Percentiles rank a stretch among this genome's conserved stretches.
Conservation (phyloP, 805 yeast genomes). For the Candida odintsovae region DNA sequence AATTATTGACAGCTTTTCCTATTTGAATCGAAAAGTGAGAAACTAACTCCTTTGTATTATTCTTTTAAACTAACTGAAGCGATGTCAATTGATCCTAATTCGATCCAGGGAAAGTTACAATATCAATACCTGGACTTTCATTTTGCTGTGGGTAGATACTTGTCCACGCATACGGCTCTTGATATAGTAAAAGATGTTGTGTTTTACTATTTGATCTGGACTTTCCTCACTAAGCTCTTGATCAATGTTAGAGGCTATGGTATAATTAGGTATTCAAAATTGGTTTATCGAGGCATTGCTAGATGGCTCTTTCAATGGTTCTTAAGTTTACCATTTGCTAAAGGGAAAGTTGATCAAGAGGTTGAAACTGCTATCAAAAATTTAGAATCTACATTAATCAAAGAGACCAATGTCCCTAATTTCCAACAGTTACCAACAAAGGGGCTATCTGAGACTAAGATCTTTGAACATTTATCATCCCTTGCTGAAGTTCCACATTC, state of each 20-base stretch:
- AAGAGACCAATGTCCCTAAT: constrained; percentile 38
- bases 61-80: too few species aligned
- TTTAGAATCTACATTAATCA: constrained; percentile 55
- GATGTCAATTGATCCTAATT: background rate
- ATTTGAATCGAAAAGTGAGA: too few species aligned
- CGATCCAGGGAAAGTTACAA: background rate
- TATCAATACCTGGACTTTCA: background rate
- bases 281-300: constrained; percentile 1
- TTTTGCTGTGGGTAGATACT: background rate
- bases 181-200: background rate
- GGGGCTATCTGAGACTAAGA: constrained; percentile 47
- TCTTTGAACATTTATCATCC: constrained; percentile 46
- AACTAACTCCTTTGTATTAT: too few species aligned
- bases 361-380: constrained; percentile 39
- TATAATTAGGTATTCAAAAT: background rate
- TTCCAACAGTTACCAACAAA: constrained; percentile 48
- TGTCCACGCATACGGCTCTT: background rate
- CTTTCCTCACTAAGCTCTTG: background rate
- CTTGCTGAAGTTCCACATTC: constrained; percentile 52
- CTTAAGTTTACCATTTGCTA: constrained; percentile 47
- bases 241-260: background rate
- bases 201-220: background rate
- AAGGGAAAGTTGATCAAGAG: constrained; percentile 54
- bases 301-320: constrained; percentile 27
- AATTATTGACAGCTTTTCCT: too few species aligned